These are phyloP conservation scores for Oryza glaberrima DNA, from an alignment of 176 grass and related monocot genomes.

Conservation along the genomic window DNA sequence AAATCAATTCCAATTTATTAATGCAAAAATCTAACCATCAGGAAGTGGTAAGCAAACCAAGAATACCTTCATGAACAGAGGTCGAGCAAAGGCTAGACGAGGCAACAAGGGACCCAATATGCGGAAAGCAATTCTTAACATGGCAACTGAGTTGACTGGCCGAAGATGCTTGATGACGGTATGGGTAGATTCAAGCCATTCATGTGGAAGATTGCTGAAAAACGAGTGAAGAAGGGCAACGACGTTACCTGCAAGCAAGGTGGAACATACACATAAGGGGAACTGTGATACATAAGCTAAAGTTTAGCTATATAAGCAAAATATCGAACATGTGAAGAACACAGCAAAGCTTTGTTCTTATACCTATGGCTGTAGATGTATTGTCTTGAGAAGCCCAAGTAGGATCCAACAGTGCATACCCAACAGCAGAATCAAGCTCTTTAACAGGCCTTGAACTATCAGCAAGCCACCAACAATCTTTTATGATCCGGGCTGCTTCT, in stretches of 20 bases:
- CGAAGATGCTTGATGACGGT: constrained; percentile 91
- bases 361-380: constrained; percentile 95
- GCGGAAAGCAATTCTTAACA: constrained; percentile 96
- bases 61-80: constrained; percentile 97
- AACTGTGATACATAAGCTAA: constrained; percentile 22
- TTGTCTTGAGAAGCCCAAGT: constrained; percentile 96
- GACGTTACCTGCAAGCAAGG: constrained; percentile 76
- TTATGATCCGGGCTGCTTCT: constrained; percentile 89
- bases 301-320: constrained; percentile 33
- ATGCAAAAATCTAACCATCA: not conserved
- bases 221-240: constrained; percentile 91
- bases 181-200: constrained; percentile 96
- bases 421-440: constrained; percentile 97
- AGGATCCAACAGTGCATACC: constrained; percentile 87
- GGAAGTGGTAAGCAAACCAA: constrained; percentile 9
- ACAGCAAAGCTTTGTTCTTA: not conserved
- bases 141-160: constrained; percentile 95
- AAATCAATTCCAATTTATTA: constrained; percentile 9
- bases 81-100: constrained; percentile 90
- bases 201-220: constrained; percentile 97
- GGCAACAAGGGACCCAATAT: constrained; percentile 94
- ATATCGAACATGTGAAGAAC: constrained; percentile 12
- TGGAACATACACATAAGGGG: constrained; percentile 1
- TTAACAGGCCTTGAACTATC: constrained; percentile 83
- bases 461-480: constrained; percentile 98